Conservation (phyloP, 2,329 filamentous ascomycete genomes). For the Dichotomopilus funicola region DNA sequence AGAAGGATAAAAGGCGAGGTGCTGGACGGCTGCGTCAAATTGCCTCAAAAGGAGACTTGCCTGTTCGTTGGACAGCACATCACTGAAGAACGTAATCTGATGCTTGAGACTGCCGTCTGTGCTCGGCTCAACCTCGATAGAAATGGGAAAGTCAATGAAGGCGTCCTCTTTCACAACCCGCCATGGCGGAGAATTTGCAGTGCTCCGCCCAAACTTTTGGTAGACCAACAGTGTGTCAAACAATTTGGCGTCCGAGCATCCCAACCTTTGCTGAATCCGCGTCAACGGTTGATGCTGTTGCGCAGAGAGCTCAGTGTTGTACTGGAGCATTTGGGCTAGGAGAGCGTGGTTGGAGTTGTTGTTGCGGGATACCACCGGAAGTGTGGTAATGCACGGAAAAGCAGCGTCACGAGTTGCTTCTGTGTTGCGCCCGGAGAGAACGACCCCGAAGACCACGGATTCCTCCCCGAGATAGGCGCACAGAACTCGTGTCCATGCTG, state of each 20-base stretch:
- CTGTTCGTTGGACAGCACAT: slow-evolving; percentile 62
- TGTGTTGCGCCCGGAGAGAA: slow-evolving; percentile 66
- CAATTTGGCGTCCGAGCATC: slow-evolving; percentile 55
- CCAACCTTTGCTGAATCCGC: slow-evolving; percentile 66
- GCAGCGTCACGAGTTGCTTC: slow-evolving; percentile 52
- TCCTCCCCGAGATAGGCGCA: slow-evolving; percentile 70
- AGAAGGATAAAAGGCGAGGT: slow-evolving; percentile 48
- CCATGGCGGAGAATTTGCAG: slow-evolving; percentile 43
- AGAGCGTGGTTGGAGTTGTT: slow-evolving; percentile 48
- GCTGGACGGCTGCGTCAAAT: slow-evolving; percentile 59
- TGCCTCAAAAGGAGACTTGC: slow-evolving; percentile 62
- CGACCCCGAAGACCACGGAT: slow-evolving; percentile 69
- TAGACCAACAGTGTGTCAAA: slow-evolving; percentile 86
- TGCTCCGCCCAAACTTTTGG: slow-evolving; percentile 50
- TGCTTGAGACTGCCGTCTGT: slow-evolving; percentile 45
- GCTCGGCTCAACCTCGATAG: slow-evolving; percentile 66
- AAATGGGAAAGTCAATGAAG: slow-evolving; percentile 70
- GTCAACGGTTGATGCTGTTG: slow-evolving; percentile 66
- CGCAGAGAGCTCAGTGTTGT: slow-evolving; percentile 58
- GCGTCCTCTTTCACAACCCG: slow-evolving; percentile 57
- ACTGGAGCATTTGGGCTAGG: slow-evolving; percentile 56
- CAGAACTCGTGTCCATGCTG: slow-evolving; percentile 70
- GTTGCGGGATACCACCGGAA: slow-evolving; percentile 63
- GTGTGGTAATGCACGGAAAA: slow-evolving; percentile 76
- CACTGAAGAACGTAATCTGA: slow-evolving; percentile 58